Conservation (phyloP, 2,329 filamentous ascomycete species). For the Nemania diffusa region DNA sequence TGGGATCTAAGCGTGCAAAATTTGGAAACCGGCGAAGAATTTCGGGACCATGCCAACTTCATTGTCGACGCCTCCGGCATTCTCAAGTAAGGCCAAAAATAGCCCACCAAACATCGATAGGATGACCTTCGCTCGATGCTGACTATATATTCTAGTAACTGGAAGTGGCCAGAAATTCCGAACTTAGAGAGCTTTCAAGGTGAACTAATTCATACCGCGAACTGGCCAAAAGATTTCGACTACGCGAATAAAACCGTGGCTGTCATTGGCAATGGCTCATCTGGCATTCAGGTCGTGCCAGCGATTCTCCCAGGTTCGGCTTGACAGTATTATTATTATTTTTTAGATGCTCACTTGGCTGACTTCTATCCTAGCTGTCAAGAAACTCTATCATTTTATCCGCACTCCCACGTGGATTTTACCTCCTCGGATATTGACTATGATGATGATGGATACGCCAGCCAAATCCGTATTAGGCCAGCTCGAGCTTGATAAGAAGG, state of each 20-base stretch:
- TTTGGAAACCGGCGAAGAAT: slow-evolving; percentile 52
- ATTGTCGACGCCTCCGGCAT: slow-evolving; percentile 62
- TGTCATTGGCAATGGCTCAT: slow-evolving; percentile 67
- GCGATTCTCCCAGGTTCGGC: slow-evolving; percentile 57
- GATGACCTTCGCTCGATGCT: slow-evolving; percentile 1
- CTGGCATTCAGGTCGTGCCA: slow-evolving; percentile 64
- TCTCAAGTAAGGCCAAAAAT: slow-evolving; percentile 57
- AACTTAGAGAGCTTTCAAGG: slow-evolving; percentile 60
- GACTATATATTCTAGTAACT: slow-evolving; percentile 53
- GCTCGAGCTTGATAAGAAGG: slow-evolving; percentile 55
- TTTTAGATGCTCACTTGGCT: background rate
- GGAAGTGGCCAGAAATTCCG: slow-evolving; percentile 63
- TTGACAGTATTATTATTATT: background rate
- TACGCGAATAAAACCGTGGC: slow-evolving; percentile 62
- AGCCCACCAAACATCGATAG: background rate
- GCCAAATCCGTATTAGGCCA: slow-evolving; percentile 52
- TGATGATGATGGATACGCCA: slow-evolving; percentile 53
- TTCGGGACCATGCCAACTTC: slow-evolving; percentile 60
- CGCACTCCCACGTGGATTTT: slow-evolving; percentile 58
- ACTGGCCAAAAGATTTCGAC: slow-evolving; percentile 62
- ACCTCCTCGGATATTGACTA: slow-evolving; percentile 51
- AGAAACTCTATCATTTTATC: slow-evolving; percentile 55
- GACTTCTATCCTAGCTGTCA: slow-evolving; percentile 47
- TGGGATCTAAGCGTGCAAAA: slow-evolving; percentile 57
- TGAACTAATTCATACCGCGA: slow-evolving; percentile 62